These are phyloP conservation scores for Colletotrichum tamarilloi DNA, from an alignment of 2,329 filamentous ascomycete species.

Conservation along the genomic window DNA sequence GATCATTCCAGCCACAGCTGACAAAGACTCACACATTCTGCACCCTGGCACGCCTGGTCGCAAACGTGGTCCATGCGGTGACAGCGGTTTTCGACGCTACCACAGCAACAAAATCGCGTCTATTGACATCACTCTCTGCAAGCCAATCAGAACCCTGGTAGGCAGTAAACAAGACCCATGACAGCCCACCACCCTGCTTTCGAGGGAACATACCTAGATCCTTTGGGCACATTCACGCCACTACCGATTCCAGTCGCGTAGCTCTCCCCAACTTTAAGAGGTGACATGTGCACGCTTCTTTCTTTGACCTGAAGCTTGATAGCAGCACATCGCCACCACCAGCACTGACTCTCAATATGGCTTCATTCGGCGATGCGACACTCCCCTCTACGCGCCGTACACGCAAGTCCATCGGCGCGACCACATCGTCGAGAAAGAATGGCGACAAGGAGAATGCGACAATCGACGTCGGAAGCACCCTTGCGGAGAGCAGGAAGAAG, in stretches of 20 bases:
- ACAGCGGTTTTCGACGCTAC: conserved; percentile 1
- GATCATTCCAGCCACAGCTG: neutral
- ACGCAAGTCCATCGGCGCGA: conserved; percentile 76
- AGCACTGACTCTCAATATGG: conserved; percentile 45
- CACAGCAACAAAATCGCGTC: conserved; percentile 32
- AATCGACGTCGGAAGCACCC: conserved; percentile 68
- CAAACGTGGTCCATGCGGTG: neutral
- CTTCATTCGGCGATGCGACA: conserved; percentile 57
- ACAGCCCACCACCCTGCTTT: conserved; percentile 34
- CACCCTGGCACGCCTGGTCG: neutral
- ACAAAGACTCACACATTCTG: neutral
- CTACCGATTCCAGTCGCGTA: conserved; percentile 21
- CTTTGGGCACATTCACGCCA: conserved; percentile 36
- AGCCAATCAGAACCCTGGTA: conserved; percentile 21
- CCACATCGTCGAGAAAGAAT: conserved; percentile 17
- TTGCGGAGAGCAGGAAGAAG: conserved; percentile 70
- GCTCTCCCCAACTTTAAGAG: conserved; percentile 34
- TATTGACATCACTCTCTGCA: conserved; percentile 26
- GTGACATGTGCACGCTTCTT: conserved; percentile 24
- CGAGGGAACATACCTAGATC: conserved; percentile 32
- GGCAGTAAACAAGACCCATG: conserved; percentile 33
- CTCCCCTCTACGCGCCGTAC: conserved; percentile 66
- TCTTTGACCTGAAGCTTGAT: conserved; percentile 3
- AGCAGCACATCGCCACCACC: neutral
- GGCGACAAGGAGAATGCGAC: conserved; percentile 84